Conservation (phyloP, 768 basidiomycete genomes). For the Boletus sp. region DNA sequence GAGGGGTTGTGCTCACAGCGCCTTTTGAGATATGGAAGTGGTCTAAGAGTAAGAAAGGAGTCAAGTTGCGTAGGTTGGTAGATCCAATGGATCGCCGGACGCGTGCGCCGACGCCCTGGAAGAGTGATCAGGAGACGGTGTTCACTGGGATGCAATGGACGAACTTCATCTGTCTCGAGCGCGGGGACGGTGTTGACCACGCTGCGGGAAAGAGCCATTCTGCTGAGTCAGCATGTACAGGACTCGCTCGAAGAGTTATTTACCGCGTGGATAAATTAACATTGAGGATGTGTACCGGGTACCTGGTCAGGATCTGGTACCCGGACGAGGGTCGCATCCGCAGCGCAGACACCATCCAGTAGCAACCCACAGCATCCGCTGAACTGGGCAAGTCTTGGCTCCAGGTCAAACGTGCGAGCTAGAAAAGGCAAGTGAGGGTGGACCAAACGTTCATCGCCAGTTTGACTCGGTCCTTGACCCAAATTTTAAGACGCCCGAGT, state of each 20-base stretch:
- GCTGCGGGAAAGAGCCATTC: too few relatives aligned
- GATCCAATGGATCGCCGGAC: constrained; percentile 88
- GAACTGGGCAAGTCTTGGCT: too few relatives aligned
- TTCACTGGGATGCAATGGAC: not conserved
- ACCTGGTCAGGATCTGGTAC: too few relatives aligned
- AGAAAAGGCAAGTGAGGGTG: constrained; percentile 15
- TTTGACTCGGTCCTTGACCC: too few relatives aligned
- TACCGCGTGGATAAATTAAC: too few relatives aligned
- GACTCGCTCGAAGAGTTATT: too few relatives aligned
- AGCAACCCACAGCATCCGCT: too few relatives aligned
- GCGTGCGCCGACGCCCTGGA: constrained; percentile 71
- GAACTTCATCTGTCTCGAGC: constrained; percentile 67
- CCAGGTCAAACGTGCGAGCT: constrained; percentile 32
- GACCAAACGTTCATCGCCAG: constrained; percentile 16
- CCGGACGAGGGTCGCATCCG: too few relatives aligned
- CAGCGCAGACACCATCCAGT: too few relatives aligned
- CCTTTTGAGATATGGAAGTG: constrained; percentile 72
- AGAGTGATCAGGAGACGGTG: not conserved
- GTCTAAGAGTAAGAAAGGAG: constrained; percentile 89
- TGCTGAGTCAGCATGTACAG: too few relatives aligned
- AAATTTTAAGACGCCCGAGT: constrained; percentile 7
- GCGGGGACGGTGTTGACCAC: constrained; percentile 77
- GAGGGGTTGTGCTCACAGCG: constrained; percentile 45
- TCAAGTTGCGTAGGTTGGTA: constrained; percentile 67
- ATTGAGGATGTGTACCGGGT: too few relatives aligned